phyloP scores from a whole-genome alignment of 2,329 filamentous ascomycete species.

The Emydomyces testavorans region DNA sequence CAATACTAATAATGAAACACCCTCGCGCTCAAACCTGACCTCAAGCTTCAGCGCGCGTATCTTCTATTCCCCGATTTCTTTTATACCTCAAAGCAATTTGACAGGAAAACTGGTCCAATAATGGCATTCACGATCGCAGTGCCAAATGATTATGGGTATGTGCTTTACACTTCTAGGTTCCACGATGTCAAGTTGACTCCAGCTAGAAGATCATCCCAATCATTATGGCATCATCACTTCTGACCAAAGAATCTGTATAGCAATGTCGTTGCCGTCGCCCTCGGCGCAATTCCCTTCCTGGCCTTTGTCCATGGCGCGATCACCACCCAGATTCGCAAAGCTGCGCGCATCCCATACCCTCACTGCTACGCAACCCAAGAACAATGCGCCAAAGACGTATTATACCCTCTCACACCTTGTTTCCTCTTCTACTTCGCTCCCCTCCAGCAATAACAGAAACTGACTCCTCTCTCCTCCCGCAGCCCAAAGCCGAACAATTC shows the following conservation, averaged over 20 bases:
- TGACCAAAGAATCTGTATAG: slow-evolving; percentile 26
- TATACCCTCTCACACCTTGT: background rate
- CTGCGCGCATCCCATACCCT: slow-evolving; percentile 46
- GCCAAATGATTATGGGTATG: slow-evolving; percentile 41
- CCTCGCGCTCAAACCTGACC: no score
- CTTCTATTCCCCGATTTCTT: background rate
- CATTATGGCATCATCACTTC: no score
- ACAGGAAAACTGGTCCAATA: slow-evolving; percentile 2
- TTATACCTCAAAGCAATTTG: background rate
- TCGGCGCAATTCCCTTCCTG: slow-evolving; percentile 45
- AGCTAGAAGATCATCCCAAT: no score
- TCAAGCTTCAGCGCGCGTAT: background rate
- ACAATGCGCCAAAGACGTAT: slow-evolving; percentile 40
- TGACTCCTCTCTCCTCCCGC: background rate
- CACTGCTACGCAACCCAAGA: slow-evolving; percentile 47
- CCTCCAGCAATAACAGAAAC: background rate
- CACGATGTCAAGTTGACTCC: background rate
- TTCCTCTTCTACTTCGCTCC: background rate
- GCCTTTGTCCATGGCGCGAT: slow-evolving; percentile 41
- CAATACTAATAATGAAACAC: no score
- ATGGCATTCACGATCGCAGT: slow-evolving; percentile 34
- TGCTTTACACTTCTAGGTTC: background rate
- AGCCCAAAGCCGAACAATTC: slow-evolving; percentile 38
- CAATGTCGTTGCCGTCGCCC: slow-evolving; percentile 44
- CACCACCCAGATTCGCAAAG: slow-evolving; percentile 39